Base-by-base conservation (phyloP, 2,329 filamentous ascomycete genomes). In the Dothideomycetes sp. region DNA sequence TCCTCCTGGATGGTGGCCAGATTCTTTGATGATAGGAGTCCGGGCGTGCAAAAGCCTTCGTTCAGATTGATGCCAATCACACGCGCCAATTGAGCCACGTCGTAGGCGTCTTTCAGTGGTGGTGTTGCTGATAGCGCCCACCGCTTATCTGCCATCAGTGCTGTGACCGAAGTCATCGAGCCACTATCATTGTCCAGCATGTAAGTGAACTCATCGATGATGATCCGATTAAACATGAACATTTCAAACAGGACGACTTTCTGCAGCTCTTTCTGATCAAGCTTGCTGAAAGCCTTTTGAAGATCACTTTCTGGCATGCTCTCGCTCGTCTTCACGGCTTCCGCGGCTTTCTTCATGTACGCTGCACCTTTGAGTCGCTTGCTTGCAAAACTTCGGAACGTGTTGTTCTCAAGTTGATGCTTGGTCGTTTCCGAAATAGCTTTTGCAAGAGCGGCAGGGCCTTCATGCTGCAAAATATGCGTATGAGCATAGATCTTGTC, bases 71-170 rank as follows among this genome's bases (percentile, higher is more conserved):
- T 56, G 1, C 69, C 67, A 2, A 82, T 52, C 12, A 79, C 67
- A 1, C 58, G 59, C 1, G 75, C 74, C 42, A 80, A 74, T 12
- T 64, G 65, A 37, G 77, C 73, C 7, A 81, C 61, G 45, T 79
- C 73, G 1, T 68, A 65, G 48, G 78, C 78, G 39, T 73, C 69
- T 4, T 65, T 63, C 3, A 80, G 50, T 0, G 66, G 63, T 1
- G 78, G 77, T 1, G 78, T 82, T 3, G 73, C 78, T 0, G 77
- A 81, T 2, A 82, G 58, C 5, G 77, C 62, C 77, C 77, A 81
- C 39, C 67, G 68, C 31, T 70, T 73, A 31, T 65, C 59, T 9
- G 72, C 66, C 18, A 64, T 51, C 4, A 76, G 56, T 0, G 63
- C 59, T 24, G 33, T 29, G 22, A 33, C 30, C 22, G 19, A 4